Percentiles rank a stretch among this genome's conserved stretches.
These are phyloP conservation scores for Discostella pseudostelligera DNA, from an alignment of 108 stramenopile genomes.

Conservation along the genomic window DNA sequence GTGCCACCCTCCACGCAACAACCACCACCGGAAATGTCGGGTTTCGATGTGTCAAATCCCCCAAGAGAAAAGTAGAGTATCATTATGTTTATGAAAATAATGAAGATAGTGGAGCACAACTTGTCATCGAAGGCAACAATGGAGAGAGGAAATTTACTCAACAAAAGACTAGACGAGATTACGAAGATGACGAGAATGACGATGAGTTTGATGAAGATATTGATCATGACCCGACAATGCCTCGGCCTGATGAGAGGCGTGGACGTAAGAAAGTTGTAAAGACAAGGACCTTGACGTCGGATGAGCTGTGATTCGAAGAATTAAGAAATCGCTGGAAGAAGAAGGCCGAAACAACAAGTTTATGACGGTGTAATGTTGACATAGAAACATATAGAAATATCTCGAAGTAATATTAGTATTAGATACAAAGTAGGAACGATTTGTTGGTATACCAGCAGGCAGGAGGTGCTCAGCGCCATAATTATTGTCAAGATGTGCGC, in stretches of 20 bases:
- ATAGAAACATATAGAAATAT: background rate
- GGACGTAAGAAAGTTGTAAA: conserved; percentile 44
- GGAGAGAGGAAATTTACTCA: conserved; percentile 56
- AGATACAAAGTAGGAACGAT: no score
- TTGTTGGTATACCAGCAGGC: no score
- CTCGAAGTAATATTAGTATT: no score
- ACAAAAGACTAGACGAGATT: conserved; percentile 29
- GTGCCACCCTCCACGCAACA: conserved; percentile 75
- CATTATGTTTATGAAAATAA: conserved; percentile 77
- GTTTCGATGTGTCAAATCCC: conserved; percentile 81
- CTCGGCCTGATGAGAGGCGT: conserved; percentile 42
- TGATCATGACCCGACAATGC: conserved; percentile 38
- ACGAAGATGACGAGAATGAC: conserved; percentile 36
- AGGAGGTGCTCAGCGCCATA: no score
- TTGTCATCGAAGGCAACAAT: conserved; percentile 70
- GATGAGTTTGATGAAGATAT: conserved; percentile 49
- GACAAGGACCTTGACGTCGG: conserved; percentile 40
- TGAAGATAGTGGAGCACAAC: conserved; percentile 45
- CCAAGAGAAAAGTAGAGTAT: conserved; percentile 67
- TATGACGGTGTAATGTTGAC: background rate
- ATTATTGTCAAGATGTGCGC: no score
- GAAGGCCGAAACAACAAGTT: no score
- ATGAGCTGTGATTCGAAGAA: conserved; percentile 44
- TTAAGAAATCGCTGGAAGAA: no score
- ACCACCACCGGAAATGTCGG: conserved; percentile 86